phyloP scores from a whole-genome alignment of 1,139 yeast genomes.

The Candida albicans region DNA sequence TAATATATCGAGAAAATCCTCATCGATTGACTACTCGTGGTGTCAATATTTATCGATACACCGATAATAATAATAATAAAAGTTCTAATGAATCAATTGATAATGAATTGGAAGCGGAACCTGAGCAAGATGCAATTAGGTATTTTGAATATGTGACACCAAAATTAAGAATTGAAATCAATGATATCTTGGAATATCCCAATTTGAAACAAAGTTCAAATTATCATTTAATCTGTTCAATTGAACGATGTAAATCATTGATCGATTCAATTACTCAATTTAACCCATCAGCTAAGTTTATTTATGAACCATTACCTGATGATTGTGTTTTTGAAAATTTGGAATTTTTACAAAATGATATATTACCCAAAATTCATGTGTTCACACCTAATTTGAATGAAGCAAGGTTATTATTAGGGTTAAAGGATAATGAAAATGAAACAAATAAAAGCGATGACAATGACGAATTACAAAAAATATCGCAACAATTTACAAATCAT shows the following conservation, averaged over 20 bases:
- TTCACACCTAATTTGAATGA: slow-evolving; percentile 86
- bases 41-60: slow-evolving; percentile 59
- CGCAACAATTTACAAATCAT: slow-evolving; percentile 38
- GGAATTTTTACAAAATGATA: slow-evolving; percentile 28
- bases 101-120: too few relatives aligned
- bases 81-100: too few relatives aligned
- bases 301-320: slow-evolving; percentile 90
- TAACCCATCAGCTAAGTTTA: slow-evolving; percentile 40
- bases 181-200: slow-evolving; percentile 50
- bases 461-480: slow-evolving; percentile 32
- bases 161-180: slow-evolving; percentile 61
- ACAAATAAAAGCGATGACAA: slow-evolving; percentile 4
- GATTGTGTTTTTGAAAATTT: slow-evolving; percentile 57
- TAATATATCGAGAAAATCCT: slow-evolving; percentile 50
- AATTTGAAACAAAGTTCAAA: slow-evolving; percentile 42
- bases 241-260: slow-evolving; percentile 55
- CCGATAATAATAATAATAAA: slow-evolving; percentile 13
- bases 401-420: slow-evolving; percentile 44
- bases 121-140: slow-evolving; percentile 53
- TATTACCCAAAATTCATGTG: slow-evolving; percentile 54
- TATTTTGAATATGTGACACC: slow-evolving; percentile 49
- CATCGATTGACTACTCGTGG: slow-evolving; percentile 75
- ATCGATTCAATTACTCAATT: slow-evolving; percentile 30
- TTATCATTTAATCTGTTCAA: slow-evolving; percentile 76
- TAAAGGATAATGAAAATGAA: slow-evolving; percentile 14